phyloP scores from a whole-genome alignment of 2,329 filamentous ascomycete genomes.

The Onygenales sp. region DNA sequence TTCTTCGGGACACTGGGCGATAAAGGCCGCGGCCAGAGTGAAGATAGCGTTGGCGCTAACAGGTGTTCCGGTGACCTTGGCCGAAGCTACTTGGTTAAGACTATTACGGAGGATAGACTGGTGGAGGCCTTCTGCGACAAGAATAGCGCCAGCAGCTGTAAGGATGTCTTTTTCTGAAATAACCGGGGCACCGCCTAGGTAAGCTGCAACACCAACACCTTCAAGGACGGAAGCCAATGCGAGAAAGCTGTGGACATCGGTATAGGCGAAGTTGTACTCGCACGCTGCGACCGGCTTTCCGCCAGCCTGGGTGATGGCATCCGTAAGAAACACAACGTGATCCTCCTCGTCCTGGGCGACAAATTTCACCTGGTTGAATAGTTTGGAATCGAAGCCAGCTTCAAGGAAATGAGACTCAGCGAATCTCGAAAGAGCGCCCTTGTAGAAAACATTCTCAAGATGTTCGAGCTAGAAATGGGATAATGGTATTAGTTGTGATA shows the following conservation, averaged over 20 bases:
- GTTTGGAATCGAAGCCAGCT: slow-evolving; percentile 42
- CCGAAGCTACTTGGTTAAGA: slow-evolving; percentile 43
- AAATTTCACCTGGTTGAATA: slow-evolving; percentile 50
- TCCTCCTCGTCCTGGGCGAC: slow-evolving; percentile 49
- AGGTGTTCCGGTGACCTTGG: slow-evolving; percentile 52
- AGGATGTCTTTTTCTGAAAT: slow-evolving; percentile 51
- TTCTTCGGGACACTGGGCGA: slow-evolving; percentile 45
- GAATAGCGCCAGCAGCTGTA: slow-evolving; percentile 51
- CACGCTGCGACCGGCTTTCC: slow-evolving; percentile 44
- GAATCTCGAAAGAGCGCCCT: slow-evolving; percentile 50
- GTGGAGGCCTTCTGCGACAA: slow-evolving; percentile 57
- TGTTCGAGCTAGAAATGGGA: slow-evolving; percentile 36
- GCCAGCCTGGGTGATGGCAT: slow-evolving; percentile 37
- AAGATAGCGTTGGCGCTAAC: slow-evolving; percentile 51
- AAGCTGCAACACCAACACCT: slow-evolving; percentile 49
- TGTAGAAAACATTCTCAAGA: slow-evolving; percentile 56
- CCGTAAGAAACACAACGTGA: slow-evolving; percentile 49
- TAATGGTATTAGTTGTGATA: neutral
- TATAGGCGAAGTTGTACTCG: slow-evolving; percentile 47
- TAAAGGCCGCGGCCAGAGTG: slow-evolving; percentile 56
- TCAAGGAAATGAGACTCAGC: slow-evolving; percentile 42
- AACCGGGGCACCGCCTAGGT: slow-evolving; percentile 52
- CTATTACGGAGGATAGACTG: slow-evolving; percentile 50
- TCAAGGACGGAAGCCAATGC: slow-evolving; percentile 46
- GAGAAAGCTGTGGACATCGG: slow-evolving; percentile 42